phyloP scores from a whole-genome alignment of 2,329 filamentous ascomycete species.

The Neocucurbitaria cava region DNA sequence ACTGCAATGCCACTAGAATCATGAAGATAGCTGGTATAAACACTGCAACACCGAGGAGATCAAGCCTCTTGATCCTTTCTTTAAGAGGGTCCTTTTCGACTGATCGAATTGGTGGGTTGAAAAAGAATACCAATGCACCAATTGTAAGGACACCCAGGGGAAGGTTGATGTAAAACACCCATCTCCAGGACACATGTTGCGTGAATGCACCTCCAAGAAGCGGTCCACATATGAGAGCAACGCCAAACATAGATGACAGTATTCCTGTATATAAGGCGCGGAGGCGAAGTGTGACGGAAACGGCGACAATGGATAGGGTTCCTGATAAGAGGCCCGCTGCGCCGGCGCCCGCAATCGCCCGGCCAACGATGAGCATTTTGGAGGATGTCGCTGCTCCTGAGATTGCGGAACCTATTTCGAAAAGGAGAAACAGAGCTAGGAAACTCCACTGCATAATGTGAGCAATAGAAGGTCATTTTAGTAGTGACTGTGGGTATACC shows the following conservation, averaged over 20 bases:
- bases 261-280: constrained; percentile 54
- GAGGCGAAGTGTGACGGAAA: constrained; percentile 49
- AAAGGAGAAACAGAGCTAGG: constrained; percentile 49
- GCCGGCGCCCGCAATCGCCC: constrained; percentile 57
- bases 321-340: constrained; percentile 54
- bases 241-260: constrained; percentile 52
- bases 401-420: constrained; percentile 56
- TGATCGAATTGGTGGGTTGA: constrained; percentile 22
- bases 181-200: constrained; percentile 50
- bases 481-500: constrained; percentile 6
- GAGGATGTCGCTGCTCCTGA: constrained; percentile 53
- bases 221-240: constrained; percentile 37
- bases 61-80: constrained; percentile 49
- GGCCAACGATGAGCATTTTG: constrained; percentile 55
- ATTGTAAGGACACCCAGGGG: constrained; percentile 48
- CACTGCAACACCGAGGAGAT: constrained; percentile 52
- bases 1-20: constrained; percentile 57
- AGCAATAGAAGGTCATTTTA: constrained; percentile 6
- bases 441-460: constrained; percentile 32
- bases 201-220: constrained; percentile 53
- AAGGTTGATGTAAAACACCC: constrained; percentile 55
- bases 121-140: constrained; percentile 12
- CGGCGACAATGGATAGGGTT: constrained; percentile 48
- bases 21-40: constrained; percentile 52
- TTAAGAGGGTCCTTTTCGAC: constrained; percentile 17